Evolutionary conservation across 805 yeast genomes (phyloP), one percentile per base, ranked within the genome.

Genomic region (Yarrowia yakushimensis): DNA sequence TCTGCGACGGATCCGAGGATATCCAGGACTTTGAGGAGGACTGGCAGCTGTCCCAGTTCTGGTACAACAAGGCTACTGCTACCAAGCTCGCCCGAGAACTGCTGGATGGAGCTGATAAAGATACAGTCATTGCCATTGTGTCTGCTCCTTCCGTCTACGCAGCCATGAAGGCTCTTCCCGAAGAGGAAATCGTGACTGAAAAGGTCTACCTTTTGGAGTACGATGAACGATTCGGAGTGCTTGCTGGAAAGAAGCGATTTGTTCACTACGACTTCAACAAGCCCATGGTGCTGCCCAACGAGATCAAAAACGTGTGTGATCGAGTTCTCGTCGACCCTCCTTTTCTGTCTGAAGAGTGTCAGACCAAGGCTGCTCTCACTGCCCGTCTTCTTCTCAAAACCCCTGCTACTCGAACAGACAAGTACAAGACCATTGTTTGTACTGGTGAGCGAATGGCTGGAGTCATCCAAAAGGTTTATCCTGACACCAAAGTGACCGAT

Each of bases 121-220:
- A 81, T 37, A 88, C 96, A 0, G 85, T 84, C 0, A 80, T 91
- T 45, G 88, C 87, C 55, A 81, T 91, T 60, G 89, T 88, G 1
- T 85, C 92, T 75, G 97, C 97, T 1, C 97, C 97, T 18, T 88
- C 97, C 0, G 97, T 90, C 3, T 91, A 86, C 74, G 96, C 96
- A 1, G 94, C 93, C 0, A 82, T 90, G 45, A 80, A 79, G 66
- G 81, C 82, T 63, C 78, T 82, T 59, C 82, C 83, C 4, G 72
- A 73, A 9, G 73, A 72, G 7, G 76, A 78, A 4, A 66, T 87
- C 36, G 92, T 92, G 11, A 66, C 69, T 17, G 15, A 64, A 36
- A 37, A 88, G 90, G 85, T 90, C 18, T 88, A 87, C 70, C 77
- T 91, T 61, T 77, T 91, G 63, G 97, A 92, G 72, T 88, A 70